These are phyloP conservation scores for Dictyophora rubrovolvata DNA, from an alignment of 768 basidiomycete species.

Conservation along the genomic window DNA sequence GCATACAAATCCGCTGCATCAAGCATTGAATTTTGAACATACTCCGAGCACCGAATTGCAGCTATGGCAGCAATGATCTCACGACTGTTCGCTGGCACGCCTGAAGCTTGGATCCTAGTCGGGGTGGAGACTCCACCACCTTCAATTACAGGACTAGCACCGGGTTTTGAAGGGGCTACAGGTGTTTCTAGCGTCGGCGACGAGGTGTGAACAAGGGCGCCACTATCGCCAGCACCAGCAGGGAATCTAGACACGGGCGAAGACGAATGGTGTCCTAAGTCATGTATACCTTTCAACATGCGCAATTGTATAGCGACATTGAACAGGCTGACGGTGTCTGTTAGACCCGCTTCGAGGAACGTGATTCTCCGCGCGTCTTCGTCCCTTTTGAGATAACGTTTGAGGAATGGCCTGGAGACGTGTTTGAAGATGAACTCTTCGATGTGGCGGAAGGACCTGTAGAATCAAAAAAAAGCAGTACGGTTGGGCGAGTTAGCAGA, in stretches of 20 bases:
- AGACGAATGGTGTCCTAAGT: neutral
- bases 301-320: slow-evolving; percentile 43
- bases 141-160: neutral
- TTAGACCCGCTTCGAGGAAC: slow-evolving; percentile 41
- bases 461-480: neutral
- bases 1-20: slow-evolving; percentile 49
- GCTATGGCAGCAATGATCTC: slow-evolving; percentile 18
- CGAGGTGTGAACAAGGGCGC: no score
- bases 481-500: neutral
- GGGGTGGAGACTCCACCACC: neutral
- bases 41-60: slow-evolving; percentile 27
- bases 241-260: slow-evolving; percentile 1
- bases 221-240: no score
- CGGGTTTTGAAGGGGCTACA: neutral
- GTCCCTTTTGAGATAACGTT: slow-evolving; percentile 66
- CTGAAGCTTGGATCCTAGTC: neutral
- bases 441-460: slow-evolving; percentile 37
- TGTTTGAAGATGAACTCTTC: slow-evolving; percentile 47
- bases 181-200: no score
- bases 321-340: slow-evolving; percentile 48
- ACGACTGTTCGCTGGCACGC: neutral
- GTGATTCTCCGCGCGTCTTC: slow-evolving; percentile 49
- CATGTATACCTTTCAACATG: slow-evolving; percentile 41
- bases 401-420: slow-evolving; percentile 58
- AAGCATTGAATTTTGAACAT: slow-evolving; percentile 34